Percentiles rank a stretch among this genome's conserved stretches.
These are phyloP conservation scores for Crithidia fasciculata DNA, from an alignment of 208 protist species.

Conservation along the genomic window DNA sequence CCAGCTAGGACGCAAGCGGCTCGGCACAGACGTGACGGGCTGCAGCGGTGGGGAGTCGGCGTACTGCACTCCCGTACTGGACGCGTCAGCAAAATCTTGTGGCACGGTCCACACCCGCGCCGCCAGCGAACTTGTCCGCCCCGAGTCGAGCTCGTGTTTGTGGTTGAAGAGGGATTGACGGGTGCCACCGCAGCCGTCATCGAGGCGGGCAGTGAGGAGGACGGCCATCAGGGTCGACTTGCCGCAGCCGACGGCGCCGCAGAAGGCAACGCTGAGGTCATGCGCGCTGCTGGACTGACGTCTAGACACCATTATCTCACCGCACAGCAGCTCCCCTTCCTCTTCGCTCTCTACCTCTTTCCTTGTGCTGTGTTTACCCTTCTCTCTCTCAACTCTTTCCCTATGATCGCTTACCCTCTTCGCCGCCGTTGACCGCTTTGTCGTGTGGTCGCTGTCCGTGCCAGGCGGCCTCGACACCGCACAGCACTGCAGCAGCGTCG, in stretches of 20 bases:
- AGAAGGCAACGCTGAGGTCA: constrained; percentile 86
- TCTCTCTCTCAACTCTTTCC: not conserved
- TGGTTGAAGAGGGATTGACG: constrained; percentile 93
- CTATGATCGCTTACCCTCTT: not conserved
- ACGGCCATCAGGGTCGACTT: constrained; percentile 91
- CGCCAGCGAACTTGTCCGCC: constrained; percentile 93
- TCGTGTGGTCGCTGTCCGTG: no score
- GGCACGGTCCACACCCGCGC: constrained; percentile 89
- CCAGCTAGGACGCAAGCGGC: constrained; percentile 4
- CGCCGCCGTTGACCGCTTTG: not conserved
- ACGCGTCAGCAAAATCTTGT: not conserved
- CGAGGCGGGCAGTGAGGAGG: constrained; percentile 66
- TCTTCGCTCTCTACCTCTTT: not conserved
- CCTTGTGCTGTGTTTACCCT: no score
- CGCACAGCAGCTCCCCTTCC: constrained; percentile 56
- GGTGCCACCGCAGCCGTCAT: constrained; percentile 81
- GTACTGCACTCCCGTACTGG: not conserved
- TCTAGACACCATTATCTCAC: constrained; percentile 83
- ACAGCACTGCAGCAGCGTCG: constrained; percentile 66
- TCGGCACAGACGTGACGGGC: not conserved
- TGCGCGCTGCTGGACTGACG: constrained; percentile 48
- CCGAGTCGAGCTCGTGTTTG: constrained; percentile 95
- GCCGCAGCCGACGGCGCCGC: constrained; percentile 78
- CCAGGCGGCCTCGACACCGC: constrained; percentile 13
- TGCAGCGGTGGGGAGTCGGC: not conserved